phyloP scores from a whole-genome alignment of 1,139 yeast genomes.

The Yamadazyma spencermartinsiae region DNA sequence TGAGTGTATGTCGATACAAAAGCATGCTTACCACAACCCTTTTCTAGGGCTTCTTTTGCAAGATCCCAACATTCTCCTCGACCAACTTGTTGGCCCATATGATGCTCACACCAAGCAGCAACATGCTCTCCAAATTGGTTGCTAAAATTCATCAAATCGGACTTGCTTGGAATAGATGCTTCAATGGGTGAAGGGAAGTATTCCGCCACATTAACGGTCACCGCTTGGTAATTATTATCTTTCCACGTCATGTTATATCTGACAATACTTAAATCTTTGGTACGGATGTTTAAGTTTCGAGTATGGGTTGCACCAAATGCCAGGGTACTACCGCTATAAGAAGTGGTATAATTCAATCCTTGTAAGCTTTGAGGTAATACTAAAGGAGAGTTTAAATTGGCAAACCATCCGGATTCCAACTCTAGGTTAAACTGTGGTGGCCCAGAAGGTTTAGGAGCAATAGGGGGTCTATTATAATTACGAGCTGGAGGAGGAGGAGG shows the following conservation, averaged over 20 bases:
- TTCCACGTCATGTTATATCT: conserved; percentile 51
- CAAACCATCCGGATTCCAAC: conserved; percentile 47
- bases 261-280: conserved; percentile 53
- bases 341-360: conserved; percentile 38
- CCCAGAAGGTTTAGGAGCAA: conserved; percentile 15
- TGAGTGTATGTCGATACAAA: conserved; percentile 53
- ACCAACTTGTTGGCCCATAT: conserved; percentile 57
- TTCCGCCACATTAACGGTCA: conserved; percentile 28
- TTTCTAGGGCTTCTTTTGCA: conserved; percentile 61
- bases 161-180: conserved; percentile 31
- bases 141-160: conserved; percentile 41
- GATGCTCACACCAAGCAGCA: conserved; percentile 64
- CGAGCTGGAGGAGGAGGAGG: conserved; percentile 43
- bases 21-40: conserved; percentile 64
- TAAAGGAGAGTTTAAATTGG: conserved; percentile 21
- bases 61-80: conserved; percentile 81
- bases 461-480: conserved; percentile 23
- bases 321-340: conserved; percentile 21
- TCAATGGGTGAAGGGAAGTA: conserved; percentile 53
- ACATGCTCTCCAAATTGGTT: conserved; percentile 52
- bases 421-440: conserved; percentile 44
- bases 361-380: conserved; percentile 37
- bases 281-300: conserved; percentile 35
- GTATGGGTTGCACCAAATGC: conserved; percentile 17
- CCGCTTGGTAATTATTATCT: conserved; percentile 22